Percentiles rank a stretch among this genome's conserved stretches.
Evolutionary conservation across 1,284 basidiomycete species (phyloP).

Genomic region (Boletus smithii): DNA sequence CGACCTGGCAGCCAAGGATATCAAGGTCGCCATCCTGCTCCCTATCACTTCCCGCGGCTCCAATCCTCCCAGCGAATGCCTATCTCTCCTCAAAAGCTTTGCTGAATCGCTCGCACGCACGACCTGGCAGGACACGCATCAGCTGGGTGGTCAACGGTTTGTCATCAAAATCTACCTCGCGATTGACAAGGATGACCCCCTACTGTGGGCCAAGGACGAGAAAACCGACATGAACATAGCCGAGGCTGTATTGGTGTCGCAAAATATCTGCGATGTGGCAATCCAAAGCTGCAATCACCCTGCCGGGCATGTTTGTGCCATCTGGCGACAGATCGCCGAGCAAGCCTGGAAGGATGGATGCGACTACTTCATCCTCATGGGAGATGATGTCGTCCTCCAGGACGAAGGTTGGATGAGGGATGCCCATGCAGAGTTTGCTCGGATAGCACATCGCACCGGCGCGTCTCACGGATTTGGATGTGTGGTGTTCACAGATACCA

Average conservation of each 20-base stretch:
- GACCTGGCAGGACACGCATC: slow-evolving; percentile 43
- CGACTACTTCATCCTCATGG: slow-evolving; percentile 54
- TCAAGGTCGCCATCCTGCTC: slow-evolving; percentile 51
- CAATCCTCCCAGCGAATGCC: slow-evolving; percentile 35
- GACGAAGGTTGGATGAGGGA: slow-evolving; percentile 53
- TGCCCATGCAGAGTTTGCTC: slow-evolving; percentile 38
- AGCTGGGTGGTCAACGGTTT: slow-evolving; percentile 35
- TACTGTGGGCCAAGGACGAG: slow-evolving; percentile 31
- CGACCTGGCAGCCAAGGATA: slow-evolving; percentile 35
- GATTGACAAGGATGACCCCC: slow-evolving; percentile 49
- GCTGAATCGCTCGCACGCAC: slow-evolving; percentile 44
- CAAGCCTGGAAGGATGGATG: slow-evolving; percentile 47
- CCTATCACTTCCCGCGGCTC: slow-evolving; percentile 54
- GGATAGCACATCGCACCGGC: slow-evolving; percentile 30
- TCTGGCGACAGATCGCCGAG: slow-evolving; percentile 51
- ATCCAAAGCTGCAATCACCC: slow-evolving; percentile 40
- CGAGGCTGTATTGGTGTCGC: slow-evolving; percentile 35
- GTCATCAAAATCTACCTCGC: slow-evolving; percentile 48
- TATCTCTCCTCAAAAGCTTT: slow-evolving; percentile 43
- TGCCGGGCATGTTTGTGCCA: slow-evolving; percentile 47
- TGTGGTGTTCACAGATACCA: slow-evolving; percentile 52
- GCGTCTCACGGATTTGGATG: slow-evolving; percentile 52
- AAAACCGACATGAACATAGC: slow-evolving; percentile 33
- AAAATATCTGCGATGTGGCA: slow-evolving; percentile 38
- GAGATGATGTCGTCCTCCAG: slow-evolving; percentile 50